Evolutionary conservation across 495 filamentous ascomycete species (phyloP), one percentile per base, ranked within the genome.

Genomic region (Xylona heveae): DNA sequence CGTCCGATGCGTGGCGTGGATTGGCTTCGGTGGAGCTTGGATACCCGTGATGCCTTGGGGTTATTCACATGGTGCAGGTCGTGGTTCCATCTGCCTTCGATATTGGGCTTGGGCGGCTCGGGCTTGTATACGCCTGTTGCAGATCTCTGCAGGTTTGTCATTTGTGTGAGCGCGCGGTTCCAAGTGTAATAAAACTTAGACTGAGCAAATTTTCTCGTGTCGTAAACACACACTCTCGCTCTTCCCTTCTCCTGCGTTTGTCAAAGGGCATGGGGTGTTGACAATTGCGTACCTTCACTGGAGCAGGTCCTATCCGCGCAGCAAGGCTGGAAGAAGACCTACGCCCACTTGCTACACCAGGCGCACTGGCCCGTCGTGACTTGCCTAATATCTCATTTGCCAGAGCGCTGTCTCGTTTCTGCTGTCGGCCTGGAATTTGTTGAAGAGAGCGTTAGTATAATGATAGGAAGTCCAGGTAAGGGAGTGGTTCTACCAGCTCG

Each of bases 361-460:
- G 62, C 6, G 68, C 62, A 48, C 62, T 74, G 0, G 61, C 43
- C 38, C 68, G 61, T 37, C 77, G 62, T 34, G 67, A 63, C 42
- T 62, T 72, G 33, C 64, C 64, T 27, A 85, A 66, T 15, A 88
- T 70, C 39, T 69, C 58, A 24, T 68, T 65, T 24, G 79, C 80
- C 4, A 90, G 66, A 4, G 60, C 57, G 48, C 81, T 64, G 37
- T 76, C 68, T 45, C 71, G 67, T 47, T 70, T 69, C 46, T 72
- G 70, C 40, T 71, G 59, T 25, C 75, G 76, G 45, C 66, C 75
- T 74, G 36, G 13, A 4, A 10, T 7, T 12, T n/a, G 31, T 26
- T 36, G 21, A 10, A 28, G 23, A 28, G 30, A 35, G 35, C 21
- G 35, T 21, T 25, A 38, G 35, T 4, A 41, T 33, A 9, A n/a